Evolutionary conservation across 331 rosid genomes (phyloP).

Genomic region (Quercus lobata): DNA sequence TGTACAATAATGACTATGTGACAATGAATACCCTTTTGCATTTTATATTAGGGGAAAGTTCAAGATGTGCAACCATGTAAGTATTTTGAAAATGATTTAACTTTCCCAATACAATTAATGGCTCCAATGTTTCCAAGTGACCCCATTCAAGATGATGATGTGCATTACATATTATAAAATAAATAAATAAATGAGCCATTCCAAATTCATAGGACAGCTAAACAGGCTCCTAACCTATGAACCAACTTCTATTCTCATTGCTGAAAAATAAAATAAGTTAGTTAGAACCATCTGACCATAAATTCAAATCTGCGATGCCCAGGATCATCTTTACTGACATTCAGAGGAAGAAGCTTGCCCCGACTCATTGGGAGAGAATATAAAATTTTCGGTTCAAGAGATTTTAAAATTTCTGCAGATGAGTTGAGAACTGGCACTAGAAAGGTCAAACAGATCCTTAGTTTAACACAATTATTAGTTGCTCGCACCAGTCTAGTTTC

Average conservation of each 20-base stretch:
- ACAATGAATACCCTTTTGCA: no score
- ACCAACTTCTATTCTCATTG: neutral
- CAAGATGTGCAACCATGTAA: neutral
- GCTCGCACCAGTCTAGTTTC: constrained; percentile 82
- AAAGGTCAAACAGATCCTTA: constrained; percentile 65
- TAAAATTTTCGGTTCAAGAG: no score
- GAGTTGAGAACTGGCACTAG: constrained; percentile 73
- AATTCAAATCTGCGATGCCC: constrained; percentile 76
- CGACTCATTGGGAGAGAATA: constrained; percentile 44
- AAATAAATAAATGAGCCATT: no score
- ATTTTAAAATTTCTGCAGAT: constrained; percentile 51
- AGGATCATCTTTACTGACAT: constrained; percentile 25
- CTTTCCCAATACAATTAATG: neutral
- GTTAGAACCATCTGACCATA: constrained; percentile 51
- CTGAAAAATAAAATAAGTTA: neutral
- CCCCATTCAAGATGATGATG: neutral
- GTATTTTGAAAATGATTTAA: neutral
- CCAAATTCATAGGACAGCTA: neutral
- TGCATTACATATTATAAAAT: neutral
- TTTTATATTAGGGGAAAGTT: neutral
- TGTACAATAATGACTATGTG: no score
- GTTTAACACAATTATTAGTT: constrained; percentile 53
- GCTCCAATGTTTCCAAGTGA: neutral
- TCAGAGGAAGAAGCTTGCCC: constrained; percentile 43
- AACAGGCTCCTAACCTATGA: neutral